phyloP scores from a whole-genome alignment of 2,329 filamentous ascomycete species.

The Monilinia vaccinii-corymbosi region DNA sequence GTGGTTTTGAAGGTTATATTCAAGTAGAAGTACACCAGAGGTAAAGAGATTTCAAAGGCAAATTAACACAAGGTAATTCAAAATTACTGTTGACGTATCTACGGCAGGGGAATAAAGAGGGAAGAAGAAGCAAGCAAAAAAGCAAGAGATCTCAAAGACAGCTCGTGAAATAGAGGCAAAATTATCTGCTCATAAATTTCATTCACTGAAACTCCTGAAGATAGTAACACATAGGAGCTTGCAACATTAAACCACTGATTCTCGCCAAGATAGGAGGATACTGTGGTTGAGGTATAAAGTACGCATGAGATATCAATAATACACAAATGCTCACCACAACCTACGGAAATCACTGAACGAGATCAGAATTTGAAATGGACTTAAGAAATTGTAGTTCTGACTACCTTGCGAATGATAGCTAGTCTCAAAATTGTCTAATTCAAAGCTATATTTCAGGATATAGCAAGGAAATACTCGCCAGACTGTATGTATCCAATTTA shows the following conservation, averaged over 20 bases:
- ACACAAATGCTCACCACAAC: not conserved
- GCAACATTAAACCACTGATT: not conserved
- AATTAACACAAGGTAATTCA: not conserved
- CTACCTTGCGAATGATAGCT: not conserved
- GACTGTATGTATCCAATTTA: not conserved
- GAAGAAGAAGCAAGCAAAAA: not conserved
- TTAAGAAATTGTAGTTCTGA: not conserved
- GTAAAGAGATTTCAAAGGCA: not conserved
- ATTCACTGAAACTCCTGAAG: not conserved
- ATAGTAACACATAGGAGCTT: not conserved
- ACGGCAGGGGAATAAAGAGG: too few species aligned
- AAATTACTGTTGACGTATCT: too few species aligned
- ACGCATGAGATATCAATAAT: not conserved
- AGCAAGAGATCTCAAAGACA: not conserved
- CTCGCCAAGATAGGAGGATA: not conserved
- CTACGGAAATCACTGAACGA: too few species aligned
- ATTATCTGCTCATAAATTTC: not conserved
- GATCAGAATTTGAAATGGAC: too few species aligned
- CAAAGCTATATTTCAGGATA: not conserved
- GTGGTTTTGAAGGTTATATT: not conserved
- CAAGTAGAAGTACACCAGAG: too few species aligned
- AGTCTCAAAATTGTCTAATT: too few species aligned
- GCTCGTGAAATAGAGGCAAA: not conserved
- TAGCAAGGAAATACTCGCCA: not conserved
- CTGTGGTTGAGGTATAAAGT: not conserved